Percentiles rank a stretch among this genome's conserved stretches.
phyloP scores from a whole-genome alignment of 2,329 filamentous ascomycete genomes.

The Talaromyces sp. region DNA sequence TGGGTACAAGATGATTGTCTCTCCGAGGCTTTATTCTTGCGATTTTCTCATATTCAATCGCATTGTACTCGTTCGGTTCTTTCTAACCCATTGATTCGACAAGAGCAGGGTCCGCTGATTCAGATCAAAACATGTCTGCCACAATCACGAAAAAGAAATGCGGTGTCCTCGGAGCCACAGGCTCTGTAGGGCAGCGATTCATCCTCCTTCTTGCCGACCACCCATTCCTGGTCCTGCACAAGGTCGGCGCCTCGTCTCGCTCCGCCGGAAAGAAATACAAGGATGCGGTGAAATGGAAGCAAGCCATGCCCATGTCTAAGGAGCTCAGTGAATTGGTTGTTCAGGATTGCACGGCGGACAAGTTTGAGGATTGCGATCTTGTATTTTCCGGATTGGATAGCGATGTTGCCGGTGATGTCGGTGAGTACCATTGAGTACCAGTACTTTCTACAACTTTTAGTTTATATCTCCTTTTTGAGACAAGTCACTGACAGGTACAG shows the following conservation, averaged over 20 bases:
- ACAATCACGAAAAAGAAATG: conserved; percentile 37
- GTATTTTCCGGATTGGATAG: conserved; percentile 91
- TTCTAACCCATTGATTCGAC: too few relatives aligned
- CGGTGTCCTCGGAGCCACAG: conserved; percentile 78
- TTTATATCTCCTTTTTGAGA: conserved; percentile 8
- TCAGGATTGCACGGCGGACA: conserved; percentile 72
- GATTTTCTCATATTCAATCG: neutral
- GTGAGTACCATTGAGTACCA: conserved; percentile 46
- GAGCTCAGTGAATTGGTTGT: conserved; percentile 74
- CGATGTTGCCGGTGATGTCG: conserved; percentile 86
- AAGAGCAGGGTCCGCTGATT: neutral
- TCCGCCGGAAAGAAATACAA: conserved; percentile 92
- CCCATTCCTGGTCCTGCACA: conserved; percentile 78
- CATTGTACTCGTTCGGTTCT: too few relatives aligned
- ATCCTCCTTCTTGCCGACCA: conserved; percentile 86
- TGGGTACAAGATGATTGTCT: neutral
- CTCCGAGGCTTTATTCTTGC: too few relatives aligned
- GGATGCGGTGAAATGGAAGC: conserved; percentile 94
- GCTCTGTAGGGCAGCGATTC: conserved; percentile 92
- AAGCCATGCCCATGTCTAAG: conserved; percentile 73
- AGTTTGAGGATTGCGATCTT: conserved; percentile 86
- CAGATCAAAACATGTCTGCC: conserved; percentile 24
- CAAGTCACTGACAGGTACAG: conserved; percentile 47
- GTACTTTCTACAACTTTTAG: too few relatives aligned
- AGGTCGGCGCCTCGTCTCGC: conserved; percentile 80